phyloP scores from a whole-genome alignment of 257 asterid species.

The Nicotiana otophora region DNA sequence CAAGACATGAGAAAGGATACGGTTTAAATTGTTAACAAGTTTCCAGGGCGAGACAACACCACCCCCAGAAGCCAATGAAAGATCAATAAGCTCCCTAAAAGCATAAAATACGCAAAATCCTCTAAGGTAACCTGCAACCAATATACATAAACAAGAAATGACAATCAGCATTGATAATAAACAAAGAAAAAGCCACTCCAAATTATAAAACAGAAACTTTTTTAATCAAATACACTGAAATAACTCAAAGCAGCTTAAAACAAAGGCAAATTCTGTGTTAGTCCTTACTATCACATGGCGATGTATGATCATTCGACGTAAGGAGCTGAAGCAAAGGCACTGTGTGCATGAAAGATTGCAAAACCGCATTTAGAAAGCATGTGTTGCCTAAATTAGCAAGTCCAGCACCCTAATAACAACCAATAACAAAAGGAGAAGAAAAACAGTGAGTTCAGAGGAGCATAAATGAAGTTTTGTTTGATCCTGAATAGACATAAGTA shows the following conservation, averaged over 20 bases:
- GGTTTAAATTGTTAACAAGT: conserved; percentile 49
- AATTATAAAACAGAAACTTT: neutral
- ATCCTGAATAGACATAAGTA: neutral
- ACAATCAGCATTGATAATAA: conserved; percentile 40
- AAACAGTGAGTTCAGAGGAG: neutral
- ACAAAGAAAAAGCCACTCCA: neutral
- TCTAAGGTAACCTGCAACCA: conserved; percentile 35
- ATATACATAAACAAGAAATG: neutral
- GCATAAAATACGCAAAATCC: conserved; percentile 44
- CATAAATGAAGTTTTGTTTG: neutral
- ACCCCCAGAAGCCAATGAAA: conserved; percentile 24
- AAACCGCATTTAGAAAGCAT: conserved; percentile 69
- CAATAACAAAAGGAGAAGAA: neutral
- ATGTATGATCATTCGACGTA: conserved; percentile 18
- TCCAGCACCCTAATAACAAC: conserved; percentile 61
- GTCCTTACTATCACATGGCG: conserved; percentile 39
- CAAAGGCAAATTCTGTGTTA: neutral
- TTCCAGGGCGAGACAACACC: conserved; percentile 31
- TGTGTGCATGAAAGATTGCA: conserved; percentile 72
- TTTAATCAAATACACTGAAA: neutral
- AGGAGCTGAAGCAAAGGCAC: conserved; percentile 61
- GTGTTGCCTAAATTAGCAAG: conserved; percentile 76
- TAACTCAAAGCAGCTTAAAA: neutral
- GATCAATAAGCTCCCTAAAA: conserved; percentile 36
- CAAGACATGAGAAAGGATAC: conserved; percentile 48